Percentiles rank a stretch among this genome's conserved stretches.
Evolutionary conservation across 2,329 filamentous ascomycete genomes (phyloP).

Genomic region (Seiridium cupressi): DNA sequence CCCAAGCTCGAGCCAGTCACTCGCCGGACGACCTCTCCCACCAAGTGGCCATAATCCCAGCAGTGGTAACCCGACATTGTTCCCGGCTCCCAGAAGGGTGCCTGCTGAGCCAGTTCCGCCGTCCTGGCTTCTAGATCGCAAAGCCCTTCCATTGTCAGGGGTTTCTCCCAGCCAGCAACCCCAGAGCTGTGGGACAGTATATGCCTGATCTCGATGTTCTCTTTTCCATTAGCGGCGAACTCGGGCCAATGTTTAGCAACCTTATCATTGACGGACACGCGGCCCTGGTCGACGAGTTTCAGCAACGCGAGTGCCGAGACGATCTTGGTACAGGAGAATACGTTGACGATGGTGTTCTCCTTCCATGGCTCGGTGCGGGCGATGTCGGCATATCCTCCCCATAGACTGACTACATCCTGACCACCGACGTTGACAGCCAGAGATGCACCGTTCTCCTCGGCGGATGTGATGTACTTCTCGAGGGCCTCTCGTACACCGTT

Average conservation of each 20-base stretch:
- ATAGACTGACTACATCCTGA: constrained; percentile 36
- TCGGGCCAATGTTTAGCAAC: constrained; percentile 42
- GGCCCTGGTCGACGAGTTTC: constrained; percentile 34
- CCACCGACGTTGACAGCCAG: constrained; percentile 37
- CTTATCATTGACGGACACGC: constrained; percentile 30
- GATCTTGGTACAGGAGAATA: constrained; percentile 38
- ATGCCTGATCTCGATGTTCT: constrained; percentile 35
- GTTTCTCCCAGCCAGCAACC: constrained; percentile 29
- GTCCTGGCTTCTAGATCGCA: constrained; percentile 26
- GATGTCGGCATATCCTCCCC: constrained; percentile 34
- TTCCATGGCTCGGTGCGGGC: constrained; percentile 29
- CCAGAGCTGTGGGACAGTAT: constrained; percentile 36
- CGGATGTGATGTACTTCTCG: constrained; percentile 28
- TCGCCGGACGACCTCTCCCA: constrained; percentile 39
- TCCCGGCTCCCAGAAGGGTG: constrained; percentile 41
- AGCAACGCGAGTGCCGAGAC: constrained; percentile 33
- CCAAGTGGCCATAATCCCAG: constrained; percentile 35
- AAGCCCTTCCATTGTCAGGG: constrained; percentile 29
- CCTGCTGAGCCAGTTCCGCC: constrained; percentile 32
- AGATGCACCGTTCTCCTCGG: constrained; percentile 40
- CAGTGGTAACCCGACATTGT: constrained; percentile 38
- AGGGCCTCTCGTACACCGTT: constrained; percentile 30
- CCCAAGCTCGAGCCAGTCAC: constrained; percentile 36
- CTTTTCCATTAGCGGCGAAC: constrained; percentile 37
- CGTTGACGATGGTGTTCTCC: constrained; percentile 32